These are phyloP conservation scores for Melocanna baccifera DNA, from an alignment of 176 grass and related monocot genomes.

Conservation along the genomic window DNA sequence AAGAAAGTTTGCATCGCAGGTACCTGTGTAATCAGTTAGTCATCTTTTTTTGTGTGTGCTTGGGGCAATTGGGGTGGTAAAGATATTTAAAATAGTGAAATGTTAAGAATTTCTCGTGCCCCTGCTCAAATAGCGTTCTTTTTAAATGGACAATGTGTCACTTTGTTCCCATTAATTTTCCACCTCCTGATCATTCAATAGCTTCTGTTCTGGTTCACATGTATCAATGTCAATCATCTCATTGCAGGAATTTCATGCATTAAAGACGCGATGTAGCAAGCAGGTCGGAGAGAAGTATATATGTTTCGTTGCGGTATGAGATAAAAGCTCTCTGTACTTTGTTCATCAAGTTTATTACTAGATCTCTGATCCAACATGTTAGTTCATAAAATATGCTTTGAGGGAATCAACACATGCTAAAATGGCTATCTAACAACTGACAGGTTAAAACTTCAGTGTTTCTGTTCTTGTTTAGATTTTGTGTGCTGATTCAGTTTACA, in stretches of 20 bases:
- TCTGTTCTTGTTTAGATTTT: background rate
- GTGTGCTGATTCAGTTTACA: background rate
- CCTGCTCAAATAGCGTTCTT: background rate
- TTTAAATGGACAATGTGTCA: background rate
- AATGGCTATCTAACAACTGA: background rate
- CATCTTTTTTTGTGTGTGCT: background rate
- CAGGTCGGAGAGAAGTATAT: slow-evolving; percentile 61
- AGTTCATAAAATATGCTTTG: slow-evolving; percentile 3
- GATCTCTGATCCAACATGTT: slow-evolving; percentile 14
- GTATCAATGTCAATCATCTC: slow-evolving; percentile 1
- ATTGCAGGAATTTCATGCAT: slow-evolving; percentile 65
- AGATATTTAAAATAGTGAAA: background rate
- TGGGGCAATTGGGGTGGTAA: slow-evolving; percentile 11
- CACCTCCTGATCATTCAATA: slow-evolving; percentile 14
- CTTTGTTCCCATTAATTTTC: background rate
- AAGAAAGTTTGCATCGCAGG: slow-evolving; percentile 67
- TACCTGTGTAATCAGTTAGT: slow-evolving; percentile 26
- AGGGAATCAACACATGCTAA: background rate
- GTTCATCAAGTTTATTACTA: background rate
- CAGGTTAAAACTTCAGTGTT: background rate
- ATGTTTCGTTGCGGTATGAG: slow-evolving; percentile 65
- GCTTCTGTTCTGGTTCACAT: slow-evolving; percentile 20
- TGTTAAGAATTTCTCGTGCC: background rate
- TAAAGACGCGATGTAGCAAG: slow-evolving; percentile 59
- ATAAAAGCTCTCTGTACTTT: background rate